These are phyloP conservation scores for Solanum sparsipilum DNA, from an alignment of 257 asterid species.

Conservation along the genomic window DNA sequence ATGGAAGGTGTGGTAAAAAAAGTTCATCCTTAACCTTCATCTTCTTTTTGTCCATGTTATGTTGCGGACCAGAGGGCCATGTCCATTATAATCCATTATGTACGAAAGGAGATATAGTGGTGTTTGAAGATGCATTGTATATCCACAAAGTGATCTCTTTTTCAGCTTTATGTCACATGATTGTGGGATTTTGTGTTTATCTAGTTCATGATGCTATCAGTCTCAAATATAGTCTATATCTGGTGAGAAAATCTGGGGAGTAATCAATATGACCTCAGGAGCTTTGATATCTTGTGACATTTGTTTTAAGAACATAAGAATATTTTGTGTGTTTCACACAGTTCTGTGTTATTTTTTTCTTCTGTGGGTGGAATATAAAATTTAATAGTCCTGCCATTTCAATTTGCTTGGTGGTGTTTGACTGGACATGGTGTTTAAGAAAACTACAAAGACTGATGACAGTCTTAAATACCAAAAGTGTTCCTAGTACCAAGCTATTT, in stretches of 20 bases:
- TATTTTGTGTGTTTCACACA: neutral
- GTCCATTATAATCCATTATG: neutral
- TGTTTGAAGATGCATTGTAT: neutral
- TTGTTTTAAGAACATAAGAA: neutral
- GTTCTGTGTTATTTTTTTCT: neutral
- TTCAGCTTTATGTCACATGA: neutral
- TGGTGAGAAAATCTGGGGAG: neutral
- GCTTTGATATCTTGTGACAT: neutral
- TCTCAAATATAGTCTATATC: neutral
- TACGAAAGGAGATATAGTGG: neutral
- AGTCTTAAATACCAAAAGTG: neutral
- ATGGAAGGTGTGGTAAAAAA: slow-evolving; percentile 56
- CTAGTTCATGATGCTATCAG: neutral
- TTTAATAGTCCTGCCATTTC: neutral
- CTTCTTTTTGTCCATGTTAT: neutral
- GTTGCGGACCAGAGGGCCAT: neutral
- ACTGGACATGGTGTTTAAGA: neutral
- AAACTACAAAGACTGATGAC: neutral
- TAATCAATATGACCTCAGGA: neutral
- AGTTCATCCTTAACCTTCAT: neutral
- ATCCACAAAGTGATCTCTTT: neutral
- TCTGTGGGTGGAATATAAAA: neutral
- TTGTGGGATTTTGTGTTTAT: neutral
- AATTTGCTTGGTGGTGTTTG: neutral
- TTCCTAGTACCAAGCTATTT: neutral